These are phyloP conservation scores for Alternaria dauci DNA, from an alignment of 2,329 filamentous ascomycete genomes.

Conservation along the genomic window DNA sequence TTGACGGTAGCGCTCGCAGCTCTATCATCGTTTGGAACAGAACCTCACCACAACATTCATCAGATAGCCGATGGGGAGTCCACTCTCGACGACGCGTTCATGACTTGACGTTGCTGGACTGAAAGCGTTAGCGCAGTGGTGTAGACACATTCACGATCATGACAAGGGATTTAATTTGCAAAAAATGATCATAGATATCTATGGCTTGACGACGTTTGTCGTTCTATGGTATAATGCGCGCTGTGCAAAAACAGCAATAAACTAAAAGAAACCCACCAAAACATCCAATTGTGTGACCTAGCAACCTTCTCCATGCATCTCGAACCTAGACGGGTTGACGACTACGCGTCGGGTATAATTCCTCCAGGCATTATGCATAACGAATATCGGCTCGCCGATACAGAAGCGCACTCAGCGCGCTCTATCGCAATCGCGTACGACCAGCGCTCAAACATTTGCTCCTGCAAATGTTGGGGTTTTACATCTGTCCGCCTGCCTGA, in stretches of 20 bases:
- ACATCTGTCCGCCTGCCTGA: slow-evolving; percentile 22
- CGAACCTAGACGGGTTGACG: slow-evolving; percentile 21
- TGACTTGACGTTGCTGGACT: neutral
- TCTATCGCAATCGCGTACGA: slow-evolving; percentile 20
- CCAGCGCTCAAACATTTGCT: slow-evolving; percentile 23
- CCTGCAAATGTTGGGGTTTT: slow-evolving; percentile 6
- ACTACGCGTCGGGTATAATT: slow-evolving; percentile 40
- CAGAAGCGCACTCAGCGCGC: slow-evolving; percentile 23
- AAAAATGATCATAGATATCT: slow-evolving; percentile 8
- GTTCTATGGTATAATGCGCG: slow-evolving; percentile 17
- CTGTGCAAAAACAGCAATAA: slow-evolving; percentile 6
- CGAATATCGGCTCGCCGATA: slow-evolving; percentile 25
- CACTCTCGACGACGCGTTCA: neutral
- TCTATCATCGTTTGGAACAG: neutral
- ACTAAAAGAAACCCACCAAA: slow-evolving; percentile 10
- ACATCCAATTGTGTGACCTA: neutral
- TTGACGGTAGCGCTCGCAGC: neutral
- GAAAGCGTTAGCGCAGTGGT: neutral
- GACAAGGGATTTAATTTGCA: neutral
- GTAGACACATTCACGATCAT: neutral
- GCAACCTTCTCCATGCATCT: slow-evolving; percentile 12
- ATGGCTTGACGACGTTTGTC: slow-evolving; percentile 10
- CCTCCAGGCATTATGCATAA: slow-evolving; percentile 16
- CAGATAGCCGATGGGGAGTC: neutral
- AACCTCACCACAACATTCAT: neutral